A percentile compares a stretch with the other conserved stretches of the same genome.
Conservation (phyloP, 176 grass and related monocot species). For the Stipa capillata region DNA sequence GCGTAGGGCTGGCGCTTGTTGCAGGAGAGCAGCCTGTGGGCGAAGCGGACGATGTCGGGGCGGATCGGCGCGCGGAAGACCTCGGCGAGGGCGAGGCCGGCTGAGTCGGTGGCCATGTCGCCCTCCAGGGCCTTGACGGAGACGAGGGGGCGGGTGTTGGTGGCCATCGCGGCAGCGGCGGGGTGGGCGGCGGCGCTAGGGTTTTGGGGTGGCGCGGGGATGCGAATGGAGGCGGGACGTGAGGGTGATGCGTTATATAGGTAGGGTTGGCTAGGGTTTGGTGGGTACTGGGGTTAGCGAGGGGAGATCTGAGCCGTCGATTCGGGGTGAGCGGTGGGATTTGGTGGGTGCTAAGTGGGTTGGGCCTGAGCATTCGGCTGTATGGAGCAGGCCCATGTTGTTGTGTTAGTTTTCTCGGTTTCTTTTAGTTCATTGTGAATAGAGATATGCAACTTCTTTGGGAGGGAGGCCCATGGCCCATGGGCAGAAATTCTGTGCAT, state of each 20-base stretch:
- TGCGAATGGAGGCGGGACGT: not conserved
- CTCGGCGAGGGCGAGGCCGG: slow-evolving; percentile 25
- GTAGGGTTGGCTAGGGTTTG: slow-evolving; percentile 21
- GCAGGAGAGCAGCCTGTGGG: slow-evolving; percentile 53
- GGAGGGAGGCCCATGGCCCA: too few species aligned
- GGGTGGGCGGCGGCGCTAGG: slow-evolving; percentile 5
- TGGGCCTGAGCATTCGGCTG: not conserved
- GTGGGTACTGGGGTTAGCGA: not conserved
- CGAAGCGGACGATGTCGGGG: slow-evolving; percentile 43
- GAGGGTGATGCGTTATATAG: not conserved
- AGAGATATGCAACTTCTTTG: not conserved
- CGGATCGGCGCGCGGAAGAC: slow-evolving; percentile 50
- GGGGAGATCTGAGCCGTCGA: not conserved
- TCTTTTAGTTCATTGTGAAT: not conserved
- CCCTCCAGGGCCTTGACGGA: slow-evolving; percentile 60
- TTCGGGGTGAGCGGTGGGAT: not conserved
- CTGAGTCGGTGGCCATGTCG: slow-evolving; percentile 45
- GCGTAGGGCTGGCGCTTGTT: slow-evolving; percentile 93
- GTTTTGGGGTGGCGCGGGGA: not conserved
- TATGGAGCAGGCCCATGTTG: not conserved
- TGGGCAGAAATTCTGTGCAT: not conserved
- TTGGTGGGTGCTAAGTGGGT: not conserved
- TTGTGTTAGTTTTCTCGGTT: not conserved
- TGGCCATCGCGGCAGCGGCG: slow-evolving; percentile 33
- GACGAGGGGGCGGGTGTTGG: slow-evolving; percentile 39